Evolutionary conservation across 73 alveolate genomes (phyloP).

Genomic region (Tetrahymena thermophila): DNA sequence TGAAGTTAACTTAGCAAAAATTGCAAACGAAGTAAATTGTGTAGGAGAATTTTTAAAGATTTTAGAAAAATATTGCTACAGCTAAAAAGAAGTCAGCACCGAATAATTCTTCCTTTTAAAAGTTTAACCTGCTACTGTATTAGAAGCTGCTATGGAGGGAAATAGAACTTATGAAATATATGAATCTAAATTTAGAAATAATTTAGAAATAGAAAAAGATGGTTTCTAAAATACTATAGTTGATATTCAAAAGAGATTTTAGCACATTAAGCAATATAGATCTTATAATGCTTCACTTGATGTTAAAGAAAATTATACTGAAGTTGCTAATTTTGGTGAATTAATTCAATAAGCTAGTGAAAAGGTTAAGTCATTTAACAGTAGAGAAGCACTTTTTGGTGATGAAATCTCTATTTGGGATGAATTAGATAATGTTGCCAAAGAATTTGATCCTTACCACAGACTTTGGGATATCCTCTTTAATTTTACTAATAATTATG

Average conservation of each 20-base stretch:
- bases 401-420: constrained; percentile 67
- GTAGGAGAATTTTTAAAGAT: constrained; percentile 16
- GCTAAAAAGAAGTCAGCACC: neutral
- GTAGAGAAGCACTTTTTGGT: constrained; percentile 68
- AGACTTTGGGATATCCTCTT: neutral
- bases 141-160: constrained; percentile 30
- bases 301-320: constrained; percentile 33
- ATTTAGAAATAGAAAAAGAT: constrained; percentile 33
- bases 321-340: constrained; percentile 53
- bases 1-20: constrained; percentile 41
- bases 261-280: neutral
- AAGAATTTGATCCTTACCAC: constrained; percentile 42
- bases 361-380: constrained; percentile 59
- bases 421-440: constrained; percentile 65
- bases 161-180: constrained; percentile 12
- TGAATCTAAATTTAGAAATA: constrained; percentile 31
- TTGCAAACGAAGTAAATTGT: constrained; percentile 16
- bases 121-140: constrained; percentile 13
- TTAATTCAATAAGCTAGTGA: constrained; percentile 54
- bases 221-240: constrained; percentile 10
- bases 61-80: constrained; percentile 8
- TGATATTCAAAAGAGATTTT: neutral
- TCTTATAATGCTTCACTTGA: constrained; percentile 10
- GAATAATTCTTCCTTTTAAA: constrained; percentile 17
- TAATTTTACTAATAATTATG: constrained; percentile 33